A percentile compares a stretch with the other conserved stretches of the same genome.
Evolutionary conservation across 345 rosid genomes (phyloP).

Genomic region (Gossypium ekmanianum): DNA sequence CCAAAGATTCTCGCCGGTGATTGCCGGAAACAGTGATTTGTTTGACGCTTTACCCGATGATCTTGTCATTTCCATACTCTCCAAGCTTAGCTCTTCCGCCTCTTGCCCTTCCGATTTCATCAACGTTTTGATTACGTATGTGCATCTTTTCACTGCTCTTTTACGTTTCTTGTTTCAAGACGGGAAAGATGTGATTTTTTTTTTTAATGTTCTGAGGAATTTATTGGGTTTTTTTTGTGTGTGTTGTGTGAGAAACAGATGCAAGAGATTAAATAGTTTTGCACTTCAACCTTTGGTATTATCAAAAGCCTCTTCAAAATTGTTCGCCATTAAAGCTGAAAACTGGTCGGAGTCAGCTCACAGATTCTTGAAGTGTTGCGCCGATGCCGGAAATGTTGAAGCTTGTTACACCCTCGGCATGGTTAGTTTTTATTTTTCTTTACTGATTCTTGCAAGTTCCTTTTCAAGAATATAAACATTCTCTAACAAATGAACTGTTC

Average conservation of each 20-base stretch:
- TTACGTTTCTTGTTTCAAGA: background rate
- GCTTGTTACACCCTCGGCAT: slow-evolving; percentile 95
- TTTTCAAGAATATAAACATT: slow-evolving; percentile 5
- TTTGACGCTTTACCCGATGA: slow-evolving; percentile 77
- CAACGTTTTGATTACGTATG: slow-evolving; percentile 72
- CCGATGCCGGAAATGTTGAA: slow-evolving; percentile 83
- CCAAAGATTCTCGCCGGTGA: slow-evolving; percentile 30
- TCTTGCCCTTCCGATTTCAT: slow-evolving; percentile 66
- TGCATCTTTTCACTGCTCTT: background rate
- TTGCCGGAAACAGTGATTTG: slow-evolving; percentile 27
- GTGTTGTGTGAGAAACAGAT: slow-evolving; percentile 41
- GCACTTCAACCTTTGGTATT: slow-evolving; percentile 52
- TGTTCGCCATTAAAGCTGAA: slow-evolving; percentile 55
- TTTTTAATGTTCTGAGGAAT: background rate
- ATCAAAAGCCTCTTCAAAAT: slow-evolving; percentile 55
- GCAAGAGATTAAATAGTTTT: slow-evolving; percentile 71
- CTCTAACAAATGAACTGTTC: background rate
- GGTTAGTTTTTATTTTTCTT: slow-evolving; percentile 35
- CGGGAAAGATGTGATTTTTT: background rate
- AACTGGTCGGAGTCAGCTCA: slow-evolving; percentile 89
- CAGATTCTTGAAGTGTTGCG: slow-evolving; percentile 69
- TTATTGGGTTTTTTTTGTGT: background rate
- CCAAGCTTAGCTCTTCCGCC: slow-evolving; percentile 58
- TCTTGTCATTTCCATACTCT: slow-evolving; percentile 62
- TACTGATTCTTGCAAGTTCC: background rate